Evolutionary conservation across 1,139 yeast species (phyloP).

Genomic region (Saccharomycopsis phalli): DNA sequence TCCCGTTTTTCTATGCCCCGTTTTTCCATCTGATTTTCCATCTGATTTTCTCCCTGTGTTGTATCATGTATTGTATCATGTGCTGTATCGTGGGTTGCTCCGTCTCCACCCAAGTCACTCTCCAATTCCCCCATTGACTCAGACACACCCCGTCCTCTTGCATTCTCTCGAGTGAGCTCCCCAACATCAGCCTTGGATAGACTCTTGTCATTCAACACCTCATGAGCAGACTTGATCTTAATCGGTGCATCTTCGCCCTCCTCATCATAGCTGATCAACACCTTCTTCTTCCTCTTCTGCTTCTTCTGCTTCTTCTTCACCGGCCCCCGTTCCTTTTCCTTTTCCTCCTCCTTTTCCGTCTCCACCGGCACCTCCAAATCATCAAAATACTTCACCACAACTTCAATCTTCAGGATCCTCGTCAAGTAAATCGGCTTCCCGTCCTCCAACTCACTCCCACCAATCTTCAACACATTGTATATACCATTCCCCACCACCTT

Average conservation of each 20-base stretch:
- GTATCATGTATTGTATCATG: too few species aligned
- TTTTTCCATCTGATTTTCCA: too few species aligned
- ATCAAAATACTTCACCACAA: constrained; percentile 42
- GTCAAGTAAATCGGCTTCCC: constrained; percentile 46
- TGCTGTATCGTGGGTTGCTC: too few species aligned
- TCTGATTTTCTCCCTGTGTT: too few species aligned
- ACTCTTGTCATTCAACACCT: constrained; percentile 29
- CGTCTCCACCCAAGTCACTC: background rate
- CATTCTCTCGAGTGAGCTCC: too few species aligned
- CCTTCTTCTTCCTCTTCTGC: constrained; percentile 26
- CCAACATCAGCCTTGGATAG: constrained; percentile 23
- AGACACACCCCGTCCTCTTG: too few species aligned
- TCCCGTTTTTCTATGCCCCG: too few species aligned
- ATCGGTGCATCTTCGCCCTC: constrained; percentile 30
- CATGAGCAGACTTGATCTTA: constrained; percentile 46
- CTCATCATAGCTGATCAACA: constrained; percentile 24
- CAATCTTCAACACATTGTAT: constrained; percentile 44
- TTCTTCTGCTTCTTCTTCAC: constrained; percentile 21
- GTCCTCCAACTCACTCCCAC: constrained; percentile 40
- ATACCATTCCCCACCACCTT: constrained; percentile 52
- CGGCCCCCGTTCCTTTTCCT: constrained; percentile 8
- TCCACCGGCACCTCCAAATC: constrained; percentile 29
- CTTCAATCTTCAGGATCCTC: constrained; percentile 32
- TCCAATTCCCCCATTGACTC: too few species aligned
- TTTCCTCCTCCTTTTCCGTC: background rate